Evolutionary conservation across 345 rosid genomes (phyloP).

Genomic region (Isatis tinctoria): DNA sequence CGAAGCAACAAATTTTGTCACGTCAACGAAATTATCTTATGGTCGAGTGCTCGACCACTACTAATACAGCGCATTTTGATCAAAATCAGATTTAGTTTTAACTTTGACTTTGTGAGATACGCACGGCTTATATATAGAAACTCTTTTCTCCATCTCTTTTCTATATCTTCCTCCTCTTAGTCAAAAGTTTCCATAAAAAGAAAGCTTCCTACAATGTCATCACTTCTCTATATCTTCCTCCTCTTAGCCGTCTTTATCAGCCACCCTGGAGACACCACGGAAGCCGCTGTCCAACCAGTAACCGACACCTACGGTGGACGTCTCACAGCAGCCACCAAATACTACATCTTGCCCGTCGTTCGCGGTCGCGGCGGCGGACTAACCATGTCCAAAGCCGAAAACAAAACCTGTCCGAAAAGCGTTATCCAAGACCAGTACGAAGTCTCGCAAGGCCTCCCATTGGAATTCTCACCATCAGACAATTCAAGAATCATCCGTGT

Average conservation of each 20-base stretch:
- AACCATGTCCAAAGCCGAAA: conserved; percentile 15
- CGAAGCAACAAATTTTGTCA: neutral
- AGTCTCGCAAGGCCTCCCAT: conserved; percentile 27
- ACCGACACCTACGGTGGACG: conserved; percentile 4
- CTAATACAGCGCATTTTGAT: conserved; percentile 2
- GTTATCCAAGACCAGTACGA: conserved; percentile 26
- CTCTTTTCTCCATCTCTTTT: neutral
- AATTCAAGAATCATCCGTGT: conserved; percentile 17
- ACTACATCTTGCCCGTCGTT: conserved; percentile 33
- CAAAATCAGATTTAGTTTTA: neutral
- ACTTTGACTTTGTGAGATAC: neutral
- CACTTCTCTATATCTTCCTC: conserved; percentile 1
- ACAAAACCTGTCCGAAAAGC: conserved; percentile 17
- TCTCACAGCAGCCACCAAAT: conserved; percentile 2
- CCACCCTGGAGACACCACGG: conserved; percentile 11
- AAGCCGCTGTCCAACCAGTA: conserved; percentile 14
- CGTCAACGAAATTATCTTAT: neutral
- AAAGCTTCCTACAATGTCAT: conserved; percentile 13
- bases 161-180: neutral
- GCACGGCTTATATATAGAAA: conserved; percentile 1
- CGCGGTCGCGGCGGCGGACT: conserved; percentile 33
- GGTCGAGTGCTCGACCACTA: conserved; percentile 5
- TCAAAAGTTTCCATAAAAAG: conserved; percentile 2
- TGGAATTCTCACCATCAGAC: conserved; percentile 17
- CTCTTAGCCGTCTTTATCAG: conserved; percentile 6